Evolutionary conservation across 2,329 filamentous ascomycete genomes (phyloP), one percentile per base, ranked within the genome.

Genomic region (Bipolaris oryzae): DNA sequence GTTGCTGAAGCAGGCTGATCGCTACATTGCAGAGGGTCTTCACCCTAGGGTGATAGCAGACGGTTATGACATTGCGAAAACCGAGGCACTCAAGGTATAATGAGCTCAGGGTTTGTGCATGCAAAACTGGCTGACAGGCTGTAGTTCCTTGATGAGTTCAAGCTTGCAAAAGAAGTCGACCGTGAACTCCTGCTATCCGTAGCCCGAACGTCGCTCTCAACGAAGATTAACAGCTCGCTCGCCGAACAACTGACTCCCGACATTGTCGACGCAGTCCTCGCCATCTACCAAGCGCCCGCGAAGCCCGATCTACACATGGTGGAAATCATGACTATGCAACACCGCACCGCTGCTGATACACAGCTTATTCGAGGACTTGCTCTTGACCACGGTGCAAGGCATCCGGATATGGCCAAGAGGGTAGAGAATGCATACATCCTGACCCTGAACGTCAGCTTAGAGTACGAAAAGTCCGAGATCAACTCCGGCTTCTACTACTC

Each of bases 241-340:
- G 95, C 95, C 47, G 88, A 93, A 75, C 91, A 93, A 76, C 87
- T 99, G 60, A 98, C 93, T 0, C 92, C 95, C 55, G 90, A 92
- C 70, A 96, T 99, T 72, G 95, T 98, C 72, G 95, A 99, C 76
- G 91, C 95, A 57, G 95, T 99, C 45, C 87, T 99, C 55, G 87
- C 95, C 63, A 99, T 99, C 76, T 93, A 97, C 82, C 85, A 92
- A 76, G 82, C 91, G 16, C 91, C 91, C 23, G 87, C 87, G 61
- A 98, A 98, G 82, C 96, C 96, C 54, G 95, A 99, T 79, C 80
- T 99, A 73, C 94, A 98, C 82, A 99, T 99, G 95, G 85, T 99
- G 66, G 95, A 99, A 80, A 98, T 99, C 71, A 99, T 99, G 95
- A 98, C 96, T 77, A 98, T 99, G 94, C 95, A 99, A 81, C 95